A percentile compares a stretch with the other conserved stretches of the same genome.
Conservation (phyloP, 257 asterid species). For the Solanum etuberosum region DNA sequence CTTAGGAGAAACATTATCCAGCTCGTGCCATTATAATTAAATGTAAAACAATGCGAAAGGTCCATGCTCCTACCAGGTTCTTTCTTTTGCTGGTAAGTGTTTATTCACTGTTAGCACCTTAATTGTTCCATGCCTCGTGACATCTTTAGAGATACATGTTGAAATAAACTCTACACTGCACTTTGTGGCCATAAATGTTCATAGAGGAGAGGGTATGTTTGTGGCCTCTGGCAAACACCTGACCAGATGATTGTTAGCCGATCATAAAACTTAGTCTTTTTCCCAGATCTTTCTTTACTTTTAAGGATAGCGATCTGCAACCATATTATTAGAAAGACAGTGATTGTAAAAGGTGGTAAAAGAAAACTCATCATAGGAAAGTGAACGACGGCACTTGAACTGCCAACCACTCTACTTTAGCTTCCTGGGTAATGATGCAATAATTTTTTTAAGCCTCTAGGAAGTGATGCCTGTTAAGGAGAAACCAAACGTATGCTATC, state of each 20-base stretch:
- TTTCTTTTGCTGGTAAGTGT: background rate
- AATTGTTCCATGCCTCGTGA: background rate
- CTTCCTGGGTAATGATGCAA: background rate
- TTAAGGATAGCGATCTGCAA: background rate
- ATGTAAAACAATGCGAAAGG: background rate
- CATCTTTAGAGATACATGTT: background rate
- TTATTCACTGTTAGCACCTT: background rate
- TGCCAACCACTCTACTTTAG: background rate
- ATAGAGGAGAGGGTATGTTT: background rate
- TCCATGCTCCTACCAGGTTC: background rate
- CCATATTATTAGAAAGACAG: background rate
- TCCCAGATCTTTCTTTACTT: background rate
- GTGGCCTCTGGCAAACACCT: background rate
- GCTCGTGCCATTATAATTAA: background rate
- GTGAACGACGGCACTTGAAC: background rate
- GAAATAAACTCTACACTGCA: background rate
- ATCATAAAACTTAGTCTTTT: background rate
- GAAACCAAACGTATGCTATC: background rate
- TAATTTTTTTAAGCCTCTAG: background rate
- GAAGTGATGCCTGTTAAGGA: background rate
- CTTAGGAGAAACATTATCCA: background rate
- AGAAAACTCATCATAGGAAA: background rate
- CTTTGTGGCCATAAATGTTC: background rate
- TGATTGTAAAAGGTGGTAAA: background rate
- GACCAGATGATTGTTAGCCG: background rate